These are phyloP conservation scores for Boletellus ananas DNA, from an alignment of 768 basidiomycete genomes.

Conservation along the genomic window DNA sequence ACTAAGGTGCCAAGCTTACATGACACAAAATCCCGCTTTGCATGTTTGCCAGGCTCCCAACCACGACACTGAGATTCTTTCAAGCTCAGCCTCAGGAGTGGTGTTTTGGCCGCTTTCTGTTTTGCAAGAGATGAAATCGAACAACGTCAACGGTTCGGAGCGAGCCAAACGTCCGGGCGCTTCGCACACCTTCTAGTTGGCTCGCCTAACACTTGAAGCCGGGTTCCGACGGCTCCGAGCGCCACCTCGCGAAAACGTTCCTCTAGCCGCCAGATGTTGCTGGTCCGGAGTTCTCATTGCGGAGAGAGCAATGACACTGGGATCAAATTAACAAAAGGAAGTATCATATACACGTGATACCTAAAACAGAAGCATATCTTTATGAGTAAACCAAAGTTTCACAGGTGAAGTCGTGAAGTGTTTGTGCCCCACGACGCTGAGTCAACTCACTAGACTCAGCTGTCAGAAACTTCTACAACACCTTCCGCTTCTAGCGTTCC, in stretches of 20 bases:
- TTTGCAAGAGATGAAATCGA: background rate
- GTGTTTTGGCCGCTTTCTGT: no score
- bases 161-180: background rate
- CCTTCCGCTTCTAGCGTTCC: slow-evolving; percentile 47
- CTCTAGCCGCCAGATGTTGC: no score
- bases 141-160: background rate
- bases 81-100: background rate
- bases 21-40: background rate
- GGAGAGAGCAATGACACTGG: background rate
- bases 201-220: no score
- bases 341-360: background rate
- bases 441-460: slow-evolving; percentile 12
- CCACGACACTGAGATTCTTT: background rate
- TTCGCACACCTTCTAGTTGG: background rate
- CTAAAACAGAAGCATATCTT: background rate
- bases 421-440: background rate
- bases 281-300: no score
- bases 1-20: background rate
- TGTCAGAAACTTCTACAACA: slow-evolving; percentile 50
- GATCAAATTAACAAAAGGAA: background rate
- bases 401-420: background rate
- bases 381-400: background rate
- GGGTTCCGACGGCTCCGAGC: no score
- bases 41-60: background rate
- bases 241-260: no score